Percentiles rank a stretch among this genome's conserved stretches.
Evolutionary conservation across 108 stramenopile genomes (phyloP).

Genomic region (Pseudonitzschia multiseries): DNA sequence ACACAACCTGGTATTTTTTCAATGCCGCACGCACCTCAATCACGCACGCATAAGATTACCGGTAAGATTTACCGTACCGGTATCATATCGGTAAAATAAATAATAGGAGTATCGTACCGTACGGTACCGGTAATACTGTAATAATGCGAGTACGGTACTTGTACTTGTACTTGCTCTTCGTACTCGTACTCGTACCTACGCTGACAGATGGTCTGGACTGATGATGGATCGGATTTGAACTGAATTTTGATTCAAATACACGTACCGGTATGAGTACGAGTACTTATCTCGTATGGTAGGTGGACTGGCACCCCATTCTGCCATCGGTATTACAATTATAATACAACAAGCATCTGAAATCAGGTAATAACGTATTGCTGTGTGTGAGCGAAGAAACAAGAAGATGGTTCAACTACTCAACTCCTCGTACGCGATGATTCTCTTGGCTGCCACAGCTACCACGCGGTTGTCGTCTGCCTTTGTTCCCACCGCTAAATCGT

Average conservation of each 20-base stretch:
- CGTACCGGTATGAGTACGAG: too few relatives aligned
- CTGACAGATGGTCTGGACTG: not conserved
- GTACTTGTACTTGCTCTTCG: too few relatives aligned
- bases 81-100: too few relatives aligned
- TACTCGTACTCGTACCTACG: not conserved
- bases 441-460: conserved; percentile 31
- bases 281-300: too few relatives aligned
- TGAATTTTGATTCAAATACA: not conserved
- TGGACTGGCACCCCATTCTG: too few relatives aligned
- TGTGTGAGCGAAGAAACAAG: not conserved
- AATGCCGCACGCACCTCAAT: not conserved
- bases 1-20: not conserved
- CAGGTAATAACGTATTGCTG: too few relatives aligned
- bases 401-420: conserved; percentile 13
- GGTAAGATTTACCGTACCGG: too few relatives aligned
- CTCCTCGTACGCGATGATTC: conserved; percentile 23
- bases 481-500: conserved; percentile 46
- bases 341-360: not conserved
- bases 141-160: too few relatives aligned
- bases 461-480: conserved; percentile 51
- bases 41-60: not conserved
- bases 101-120: too few relatives aligned
- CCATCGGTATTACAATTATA: not conserved
- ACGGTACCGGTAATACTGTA: too few relatives aligned
- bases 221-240: conserved; percentile 3